Evolutionary conservation across 306 rosid genomes (phyloP), one percentile per base, ranked within the genome.

Genomic region (Medicago lupulina): DNA sequence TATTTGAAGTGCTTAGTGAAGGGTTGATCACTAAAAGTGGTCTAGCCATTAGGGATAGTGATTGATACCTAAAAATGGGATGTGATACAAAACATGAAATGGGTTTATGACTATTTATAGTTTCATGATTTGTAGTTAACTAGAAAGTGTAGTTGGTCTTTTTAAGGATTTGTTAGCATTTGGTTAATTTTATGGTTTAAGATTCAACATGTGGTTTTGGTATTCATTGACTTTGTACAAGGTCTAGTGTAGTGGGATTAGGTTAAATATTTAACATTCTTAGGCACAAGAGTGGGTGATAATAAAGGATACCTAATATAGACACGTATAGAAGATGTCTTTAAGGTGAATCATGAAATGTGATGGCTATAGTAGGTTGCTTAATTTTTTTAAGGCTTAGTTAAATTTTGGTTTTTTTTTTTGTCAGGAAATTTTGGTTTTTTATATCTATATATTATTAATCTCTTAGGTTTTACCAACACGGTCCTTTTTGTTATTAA

Each of bases 31-130:
- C 23, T 51, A 40, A 79, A 71, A 87, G 87, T 16, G 84, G 86
- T 65, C 97, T 79, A 88, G 97, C 96, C 97, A 91, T 91, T 2
- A 28, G 31, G 8, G 34, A 31, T 9, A 72, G 21, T 55, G 61
- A 55, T 21, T 4, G 15, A 19, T 11, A 64, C 47, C 8, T 79
- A 76, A 75, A 74, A 80, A 14, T 81, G 78, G 36, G 15, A 9
- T 76, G 10, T 73, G 76, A 60, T 76, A 4, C 41, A 34, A 39
- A 61, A 74, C 58, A 55, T 54, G 19, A 79, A 39, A 46, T 16
- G 58, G 17, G 46, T 86, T 71, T 84, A 78, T 77, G 61, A 41
- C 13, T 8, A 60, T 72, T 12, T 63, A 46, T 7, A 61, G 9
- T 47, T 6, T 16, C 67, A 46, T 62, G 62, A 14, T 58, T 64